Conservation (phyloP, 331 rosid species). For the Ulmus americana region DNA sequence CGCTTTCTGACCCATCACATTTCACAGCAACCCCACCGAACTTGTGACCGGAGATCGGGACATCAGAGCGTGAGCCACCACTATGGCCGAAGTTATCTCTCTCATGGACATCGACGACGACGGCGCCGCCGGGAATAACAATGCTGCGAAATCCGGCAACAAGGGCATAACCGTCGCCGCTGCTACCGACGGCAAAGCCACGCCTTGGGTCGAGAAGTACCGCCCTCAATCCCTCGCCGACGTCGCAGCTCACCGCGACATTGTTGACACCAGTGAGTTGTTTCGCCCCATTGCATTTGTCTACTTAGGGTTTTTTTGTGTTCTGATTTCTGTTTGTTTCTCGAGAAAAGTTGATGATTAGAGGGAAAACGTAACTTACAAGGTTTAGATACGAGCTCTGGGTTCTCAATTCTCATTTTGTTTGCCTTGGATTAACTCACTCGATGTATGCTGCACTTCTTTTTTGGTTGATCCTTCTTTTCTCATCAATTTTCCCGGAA, state of each 20-base stretch:
- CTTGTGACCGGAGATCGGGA: background rate
- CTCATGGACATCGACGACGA: constrained; percentile 47
- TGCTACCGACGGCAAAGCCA: constrained; percentile 31
- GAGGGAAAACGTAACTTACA: background rate
- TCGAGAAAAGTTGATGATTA: background rate
- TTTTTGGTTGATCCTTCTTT: no score
- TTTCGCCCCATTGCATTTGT: constrained; percentile 6
- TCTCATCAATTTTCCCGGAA: no score
- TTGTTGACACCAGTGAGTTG: constrained; percentile 51
- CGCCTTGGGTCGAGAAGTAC: constrained; percentile 61
- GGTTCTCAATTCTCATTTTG: no score
- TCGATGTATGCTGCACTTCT: no score
- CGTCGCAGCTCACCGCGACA: constrained; percentile 65
- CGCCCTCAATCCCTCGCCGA: constrained; percentile 62
- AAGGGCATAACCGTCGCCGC: constrained; percentile 37
- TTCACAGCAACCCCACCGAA: no score
- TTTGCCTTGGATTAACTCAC: no score
- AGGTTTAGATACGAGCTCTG: no score
- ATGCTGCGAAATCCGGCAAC: constrained; percentile 9
- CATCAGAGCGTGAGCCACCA: background rate
- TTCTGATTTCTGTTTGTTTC: constrained; percentile 11
- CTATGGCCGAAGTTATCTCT: constrained; percentile 39
- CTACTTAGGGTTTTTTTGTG: constrained; percentile 20
- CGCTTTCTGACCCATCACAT: background rate
- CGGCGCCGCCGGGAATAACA: background rate